Evolutionary conservation across 495 filamentous ascomycete species (phyloP).

Genomic region (Glutinoglossum americanum): DNA sequence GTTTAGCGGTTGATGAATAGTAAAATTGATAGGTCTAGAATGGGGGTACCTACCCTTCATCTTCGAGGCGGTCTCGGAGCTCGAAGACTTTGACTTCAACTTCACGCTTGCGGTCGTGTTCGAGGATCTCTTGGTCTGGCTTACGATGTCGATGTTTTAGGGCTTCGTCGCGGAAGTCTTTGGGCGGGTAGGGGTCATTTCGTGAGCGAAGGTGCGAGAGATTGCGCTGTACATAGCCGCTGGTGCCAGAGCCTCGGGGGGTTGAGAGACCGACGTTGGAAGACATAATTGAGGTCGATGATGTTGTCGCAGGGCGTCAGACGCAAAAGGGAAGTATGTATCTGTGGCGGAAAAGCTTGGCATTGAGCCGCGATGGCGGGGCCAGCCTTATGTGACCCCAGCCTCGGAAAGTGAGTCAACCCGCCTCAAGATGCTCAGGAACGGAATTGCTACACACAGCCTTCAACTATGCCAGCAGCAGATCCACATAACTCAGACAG

Average conservation of each 20-base stretch:
- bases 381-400: too few relatives aligned
- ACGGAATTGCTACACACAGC: neutral
- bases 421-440: neutral
- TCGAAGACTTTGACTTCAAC: constrained; percentile 87
- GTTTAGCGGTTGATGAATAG: neutral
- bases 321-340: too few relatives aligned
- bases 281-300: constrained; percentile 37
- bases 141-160: constrained; percentile 52
- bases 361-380: neutral
- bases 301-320: neutral
- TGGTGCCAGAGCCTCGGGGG: constrained; percentile 84
- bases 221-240: constrained; percentile 93
- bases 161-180: constrained; percentile 30
- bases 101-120: constrained; percentile 74
- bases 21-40: neutral
- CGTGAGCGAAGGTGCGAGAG: constrained; percentile 68
- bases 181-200: constrained; percentile 36
- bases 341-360: neutral
- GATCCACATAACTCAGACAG: neutral
- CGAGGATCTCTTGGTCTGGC: constrained; percentile 78
- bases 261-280: constrained; percentile 95
- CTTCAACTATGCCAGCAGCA: neutral
- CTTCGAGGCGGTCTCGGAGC: constrained; percentile 70
- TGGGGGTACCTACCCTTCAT: constrained; percentile 39
- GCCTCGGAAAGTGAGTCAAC: too few relatives aligned